These are phyloP conservation scores for Streptanthus diversifolius DNA, from an alignment of 345 rosid genomes.

Conservation along the genomic window DNA sequence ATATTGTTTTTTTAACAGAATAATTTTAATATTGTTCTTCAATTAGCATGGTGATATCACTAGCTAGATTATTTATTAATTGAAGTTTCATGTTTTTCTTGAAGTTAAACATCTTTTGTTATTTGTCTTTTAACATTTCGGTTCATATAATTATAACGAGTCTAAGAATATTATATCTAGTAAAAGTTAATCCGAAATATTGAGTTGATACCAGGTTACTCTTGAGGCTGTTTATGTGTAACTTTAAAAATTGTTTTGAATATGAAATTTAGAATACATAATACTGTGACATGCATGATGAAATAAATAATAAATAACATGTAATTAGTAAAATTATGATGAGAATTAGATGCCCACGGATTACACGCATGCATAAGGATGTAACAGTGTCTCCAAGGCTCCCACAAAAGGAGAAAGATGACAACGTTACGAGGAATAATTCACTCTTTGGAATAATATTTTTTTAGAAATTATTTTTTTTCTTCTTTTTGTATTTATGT, in stretches of 20 bases:
- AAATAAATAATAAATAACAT: background rate
- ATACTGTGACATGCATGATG: slow-evolving; percentile 6
- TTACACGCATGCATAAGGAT: slow-evolving; percentile 8
- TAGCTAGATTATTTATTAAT: background rate
- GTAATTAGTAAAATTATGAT: background rate
- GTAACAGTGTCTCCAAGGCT: slow-evolving; percentile 21
- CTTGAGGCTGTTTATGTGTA: background rate
- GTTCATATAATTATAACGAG: background rate
- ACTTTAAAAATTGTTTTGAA: background rate
- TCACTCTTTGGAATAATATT: background rate
- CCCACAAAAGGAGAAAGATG: slow-evolving; percentile 1
- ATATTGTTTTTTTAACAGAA: background rate
- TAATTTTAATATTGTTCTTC: background rate
- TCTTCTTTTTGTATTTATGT: slow-evolving; percentile 28
- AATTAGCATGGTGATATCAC: background rate
- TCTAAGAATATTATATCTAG: background rate
- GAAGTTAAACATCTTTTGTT: background rate
- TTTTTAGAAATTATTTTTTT: background rate
- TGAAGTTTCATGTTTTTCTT: background rate
- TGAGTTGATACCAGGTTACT: background rate
- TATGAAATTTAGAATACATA: background rate
- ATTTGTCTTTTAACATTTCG: background rate
- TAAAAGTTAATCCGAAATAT: background rate
- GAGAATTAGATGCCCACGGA: slow-evolving; percentile 24
- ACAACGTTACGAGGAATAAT: slow-evolving; percentile 1